Conservation (phyloP, 768 basidiomycete genomes). For the Leccinum rimulosum region DNA sequence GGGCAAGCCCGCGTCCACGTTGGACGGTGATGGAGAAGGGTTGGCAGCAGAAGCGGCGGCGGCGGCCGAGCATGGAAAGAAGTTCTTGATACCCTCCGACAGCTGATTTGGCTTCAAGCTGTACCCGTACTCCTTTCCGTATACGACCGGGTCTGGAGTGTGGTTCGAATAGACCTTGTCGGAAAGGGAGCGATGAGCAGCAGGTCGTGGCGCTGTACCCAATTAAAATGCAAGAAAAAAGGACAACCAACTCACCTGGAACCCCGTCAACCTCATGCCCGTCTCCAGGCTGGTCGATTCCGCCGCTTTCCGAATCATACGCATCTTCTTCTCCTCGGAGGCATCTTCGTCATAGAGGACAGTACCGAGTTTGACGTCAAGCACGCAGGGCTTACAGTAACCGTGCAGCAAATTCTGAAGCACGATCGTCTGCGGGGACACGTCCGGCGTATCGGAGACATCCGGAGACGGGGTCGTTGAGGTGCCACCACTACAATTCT, state of each 20-base stretch:
- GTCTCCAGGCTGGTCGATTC: conserved; percentile 71
- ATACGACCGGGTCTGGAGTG: conserved; percentile 53
- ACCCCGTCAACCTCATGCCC: conserved; percentile 85
- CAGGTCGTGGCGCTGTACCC: background rate
- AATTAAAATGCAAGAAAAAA: conserved; percentile 17
- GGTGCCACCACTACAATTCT: background rate
- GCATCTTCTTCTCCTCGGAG: conserved; percentile 66
- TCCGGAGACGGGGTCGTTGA: conserved; percentile 40
- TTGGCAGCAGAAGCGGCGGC: background rate
- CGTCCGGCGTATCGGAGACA: background rate
- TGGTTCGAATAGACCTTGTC: conserved; percentile 69
- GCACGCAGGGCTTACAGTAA: conserved; percentile 79
- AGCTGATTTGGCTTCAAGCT: conserved; percentile 67
- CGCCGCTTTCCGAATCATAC: conserved; percentile 71
- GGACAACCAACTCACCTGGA: conserved; percentile 58
- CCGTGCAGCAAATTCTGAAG: conserved; percentile 77
- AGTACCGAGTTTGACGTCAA: conserved; percentile 94
- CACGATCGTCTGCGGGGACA: conserved; percentile 63
- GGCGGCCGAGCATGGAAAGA: conserved; percentile 60
- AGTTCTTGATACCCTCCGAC: conserved; percentile 69
- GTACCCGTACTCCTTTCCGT: conserved; percentile 77
- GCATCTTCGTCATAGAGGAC: conserved; percentile 74
- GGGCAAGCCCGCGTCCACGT: conserved; percentile 51
- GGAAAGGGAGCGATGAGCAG: background rate
- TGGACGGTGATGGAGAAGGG: conserved; percentile 5